Evolutionary conservation across 2,329 filamentous ascomycete species (phyloP), one percentile per base, ranked within the genome.

Genomic region (Penicillium sp.): DNA sequence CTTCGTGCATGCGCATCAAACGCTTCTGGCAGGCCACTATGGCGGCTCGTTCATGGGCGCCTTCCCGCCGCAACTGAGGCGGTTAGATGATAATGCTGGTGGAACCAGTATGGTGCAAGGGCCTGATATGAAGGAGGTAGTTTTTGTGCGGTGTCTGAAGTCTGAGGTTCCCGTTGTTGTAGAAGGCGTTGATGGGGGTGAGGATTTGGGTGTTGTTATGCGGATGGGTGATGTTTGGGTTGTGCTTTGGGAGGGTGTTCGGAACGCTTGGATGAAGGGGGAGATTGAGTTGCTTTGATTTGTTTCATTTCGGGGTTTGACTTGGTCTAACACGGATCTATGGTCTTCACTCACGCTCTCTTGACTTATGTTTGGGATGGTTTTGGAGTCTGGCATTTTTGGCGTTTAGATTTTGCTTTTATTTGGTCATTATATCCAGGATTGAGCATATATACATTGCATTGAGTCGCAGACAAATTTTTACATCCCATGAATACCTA

Each of bases 101-200:
- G 93, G 93, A 10, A 88, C 93, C 55, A 92, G 85, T 77, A 99
- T 99, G 95, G 86, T 98, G 29, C 92, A 96, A 70, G 81, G 84
- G 2, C 95, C 95, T 0, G 95, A 98, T 71, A 77, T 86, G 48
- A 90, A 95, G 59, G 82, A 84, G 2, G 91, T 91, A 8, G 93
- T 98, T 2, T 97, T 99, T 74, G 86, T 92, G 41, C 82, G 93
- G 59, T 79, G 77, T 72, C 56, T 80, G 22, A 71, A 58, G 1
- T 73, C 71, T 19, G 81, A 84, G 72, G 78, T 85, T 9, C 79
- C 66, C 24, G 68, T 77, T 57, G 57, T 76, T 31, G 60, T 75
- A 44, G 72, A 70, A 8, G 67, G 68, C 2, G 72, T 67, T 19
- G 71, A 70, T 47, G 68, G 62, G 2, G 61, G 68, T 1, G 69